Evolutionary conservation across 768 basidiomycete genomes (phyloP).

Genomic region (Sarcodon sp.): DNA sequence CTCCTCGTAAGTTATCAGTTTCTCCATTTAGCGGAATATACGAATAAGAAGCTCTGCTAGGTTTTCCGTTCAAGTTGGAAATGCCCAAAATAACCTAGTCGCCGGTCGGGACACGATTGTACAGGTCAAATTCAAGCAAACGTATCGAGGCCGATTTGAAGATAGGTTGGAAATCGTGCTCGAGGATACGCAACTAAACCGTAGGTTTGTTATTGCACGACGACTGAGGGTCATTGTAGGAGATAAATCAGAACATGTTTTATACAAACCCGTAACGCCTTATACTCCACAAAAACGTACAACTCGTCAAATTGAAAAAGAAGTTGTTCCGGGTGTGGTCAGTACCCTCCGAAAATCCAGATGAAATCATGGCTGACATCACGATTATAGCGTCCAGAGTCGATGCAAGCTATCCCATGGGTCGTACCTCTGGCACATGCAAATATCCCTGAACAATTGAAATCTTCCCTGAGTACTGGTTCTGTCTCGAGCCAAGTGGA

Average conservation of each 20-base stretch:
- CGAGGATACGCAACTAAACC: constrained; percentile 16
- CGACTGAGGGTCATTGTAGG: constrained; percentile 34
- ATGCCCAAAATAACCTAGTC: not conserved
- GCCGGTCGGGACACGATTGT: constrained; percentile 4
- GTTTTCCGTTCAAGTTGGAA: constrained; percentile 4
- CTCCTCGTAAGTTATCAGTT: constrained; percentile 2
- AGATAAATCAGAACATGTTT: constrained; percentile 32
- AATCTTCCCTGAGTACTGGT: not conserved
- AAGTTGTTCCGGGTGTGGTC: constrained; percentile 18
- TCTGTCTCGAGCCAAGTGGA: constrained; percentile 2
- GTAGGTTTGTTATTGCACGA: constrained; percentile 35
- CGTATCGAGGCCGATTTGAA: constrained; percentile 29
- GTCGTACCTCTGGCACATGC: constrained; percentile 7
- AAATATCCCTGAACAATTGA: constrained; percentile 6
- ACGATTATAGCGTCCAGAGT: constrained; percentile 9
- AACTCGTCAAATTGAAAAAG: constrained; percentile 6
- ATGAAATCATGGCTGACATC: constrained; percentile 27
- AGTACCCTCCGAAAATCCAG: constrained; percentile 29
- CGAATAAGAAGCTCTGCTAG: constrained; percentile 1
- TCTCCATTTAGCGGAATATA: not conserved
- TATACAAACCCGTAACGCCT: constrained; percentile 29
- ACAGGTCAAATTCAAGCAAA: constrained; percentile 5
- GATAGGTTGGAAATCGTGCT: constrained; percentile 38
- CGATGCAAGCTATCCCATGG: constrained; percentile 7
- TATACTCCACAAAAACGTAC: constrained; percentile 19